Base-by-base conservation (phyloP, 176 grass and related monocot species). In the Raddia distichophylla region DNA sequence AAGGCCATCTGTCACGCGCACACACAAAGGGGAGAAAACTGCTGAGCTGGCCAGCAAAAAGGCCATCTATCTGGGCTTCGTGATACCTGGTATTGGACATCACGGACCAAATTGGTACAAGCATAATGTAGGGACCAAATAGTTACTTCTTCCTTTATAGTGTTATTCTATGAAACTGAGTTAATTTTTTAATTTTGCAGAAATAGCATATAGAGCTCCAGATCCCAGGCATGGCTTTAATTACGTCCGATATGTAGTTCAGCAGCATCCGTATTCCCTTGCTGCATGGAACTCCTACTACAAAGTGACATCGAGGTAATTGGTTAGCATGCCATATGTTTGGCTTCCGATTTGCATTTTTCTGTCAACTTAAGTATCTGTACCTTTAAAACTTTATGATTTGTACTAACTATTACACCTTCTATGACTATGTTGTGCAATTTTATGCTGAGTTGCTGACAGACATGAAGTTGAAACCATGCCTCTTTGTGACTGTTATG, bases 271-370 rank as follows among this genome's bases (percentile, higher is more conserved):
- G 12, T 86, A 88, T 69, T 91, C 90, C 69, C 62, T 87, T 59
- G 77, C 90, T 55, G 92, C 95, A 27, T 98, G 95, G 95, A 98
- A 98, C 72, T 91, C 88, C 82, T 98, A 88, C 80, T 95, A 98
- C 73, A 95, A 93, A 66, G 95, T 98, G 60, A 81, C 90, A 74
- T 95, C 95, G 79, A 98, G 90, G 93, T 95, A 67, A 83, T 19
- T 85, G 64, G 35, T 82, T 75, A 52, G 35, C 72, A 62, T 54
- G 3, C 12, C 60, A 60, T 51, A 55, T 57, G 51, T 55, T 64
- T 66, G 20, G 75, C 1, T 67, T 64, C 12, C 20, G 8, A 8
- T 69, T 75, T 66, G 18, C 0, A 47, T 55, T 66, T 37, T 80
- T 33, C 5, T 59, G 6, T 46, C 60, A 18, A 34, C 12, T 27